A percentile compares a stretch with the other conserved stretches of the same genome.
Evolutionary conservation across 78 protist genomes (phyloP).

Genomic region (Guillardia theta): DNA sequence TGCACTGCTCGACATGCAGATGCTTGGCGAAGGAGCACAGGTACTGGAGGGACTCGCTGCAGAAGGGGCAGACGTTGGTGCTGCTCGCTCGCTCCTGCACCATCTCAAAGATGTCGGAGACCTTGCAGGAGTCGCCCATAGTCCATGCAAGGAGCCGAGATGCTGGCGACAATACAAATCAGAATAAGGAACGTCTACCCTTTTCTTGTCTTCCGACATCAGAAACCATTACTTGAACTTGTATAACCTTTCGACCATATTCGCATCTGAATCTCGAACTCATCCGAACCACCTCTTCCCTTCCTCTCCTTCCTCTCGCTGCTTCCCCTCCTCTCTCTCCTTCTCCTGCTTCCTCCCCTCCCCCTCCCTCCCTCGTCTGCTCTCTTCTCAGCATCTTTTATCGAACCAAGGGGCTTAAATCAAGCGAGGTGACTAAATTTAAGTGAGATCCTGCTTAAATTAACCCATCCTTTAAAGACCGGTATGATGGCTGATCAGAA

Average conservation of each 20-base stretch:
- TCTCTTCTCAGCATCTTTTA: not conserved
- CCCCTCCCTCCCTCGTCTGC: not conserved
- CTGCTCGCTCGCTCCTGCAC: not conserved
- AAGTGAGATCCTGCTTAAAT: not conserved
- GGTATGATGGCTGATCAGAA: not conserved
- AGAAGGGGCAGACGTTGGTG: not conserved
- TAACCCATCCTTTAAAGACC: not conserved
- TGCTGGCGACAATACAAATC: no score
- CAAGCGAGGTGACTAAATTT: not conserved
- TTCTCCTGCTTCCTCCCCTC: not conserved
- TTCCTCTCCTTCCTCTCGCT: no score
- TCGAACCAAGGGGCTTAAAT: not conserved
- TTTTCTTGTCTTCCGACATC: not conserved
- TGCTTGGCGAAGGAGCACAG: no score
- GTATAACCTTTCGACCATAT: no score
- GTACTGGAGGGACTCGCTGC: no score
- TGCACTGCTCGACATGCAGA: no score
- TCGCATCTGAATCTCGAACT: no score
- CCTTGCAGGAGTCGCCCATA: not conserved
- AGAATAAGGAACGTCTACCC: not conserved
- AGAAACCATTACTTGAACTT: not conserved
- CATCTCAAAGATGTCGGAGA: not conserved
- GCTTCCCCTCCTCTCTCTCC: not conserved
- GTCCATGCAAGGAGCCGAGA: no score
- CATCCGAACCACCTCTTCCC: no score